Evolutionary conservation across 129 eudicot species (phyloP).

Genomic region (Arctium minus): DNA sequence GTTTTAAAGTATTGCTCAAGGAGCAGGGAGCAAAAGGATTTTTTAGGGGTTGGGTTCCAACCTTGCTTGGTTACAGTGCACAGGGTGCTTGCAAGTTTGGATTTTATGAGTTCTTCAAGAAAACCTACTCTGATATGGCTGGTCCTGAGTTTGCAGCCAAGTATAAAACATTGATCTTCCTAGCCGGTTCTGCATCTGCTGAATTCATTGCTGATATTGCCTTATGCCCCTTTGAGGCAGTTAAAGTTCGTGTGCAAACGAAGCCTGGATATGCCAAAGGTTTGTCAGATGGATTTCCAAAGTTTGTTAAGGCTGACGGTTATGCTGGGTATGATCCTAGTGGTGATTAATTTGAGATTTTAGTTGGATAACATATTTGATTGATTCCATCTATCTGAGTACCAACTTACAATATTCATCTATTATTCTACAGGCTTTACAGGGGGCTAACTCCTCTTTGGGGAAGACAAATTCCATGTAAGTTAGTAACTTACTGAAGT

Average conservation of each 20-base stretch:
- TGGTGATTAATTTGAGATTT: background rate
- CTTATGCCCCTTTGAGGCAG: constrained; percentile 81
- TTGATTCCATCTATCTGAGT: background rate
- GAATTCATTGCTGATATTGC: constrained; percentile 79
- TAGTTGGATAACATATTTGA: background rate
- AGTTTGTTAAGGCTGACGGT: constrained; percentile 68
- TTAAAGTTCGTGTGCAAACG: constrained; percentile 82
- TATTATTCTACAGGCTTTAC: constrained; percentile 49
- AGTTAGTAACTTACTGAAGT: constrained; percentile 24
- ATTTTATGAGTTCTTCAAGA: constrained; percentile 77
- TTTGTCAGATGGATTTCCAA: constrained; percentile 69
- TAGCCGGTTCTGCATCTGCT: constrained; percentile 86
- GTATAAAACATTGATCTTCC: constrained; percentile 73
- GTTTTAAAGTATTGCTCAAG: constrained; percentile 54
- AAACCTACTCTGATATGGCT: constrained; percentile 69
- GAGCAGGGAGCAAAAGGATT: constrained; percentile 70
- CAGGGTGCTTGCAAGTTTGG: constrained; percentile 91
- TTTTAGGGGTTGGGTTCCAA: constrained; percentile 79
- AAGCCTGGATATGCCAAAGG: constrained; percentile 83
- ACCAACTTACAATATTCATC: background rate
- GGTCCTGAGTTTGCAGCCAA: constrained; percentile 76
- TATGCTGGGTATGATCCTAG: constrained; percentile 46
- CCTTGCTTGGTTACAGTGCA: constrained; percentile 74
- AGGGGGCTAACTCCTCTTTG: constrained; percentile 77
- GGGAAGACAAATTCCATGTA: constrained; percentile 93